phyloP scores from a whole-genome alignment of 2,329 filamentous ascomycete genomes.

The Phaeosphaeria sp. region DNA sequence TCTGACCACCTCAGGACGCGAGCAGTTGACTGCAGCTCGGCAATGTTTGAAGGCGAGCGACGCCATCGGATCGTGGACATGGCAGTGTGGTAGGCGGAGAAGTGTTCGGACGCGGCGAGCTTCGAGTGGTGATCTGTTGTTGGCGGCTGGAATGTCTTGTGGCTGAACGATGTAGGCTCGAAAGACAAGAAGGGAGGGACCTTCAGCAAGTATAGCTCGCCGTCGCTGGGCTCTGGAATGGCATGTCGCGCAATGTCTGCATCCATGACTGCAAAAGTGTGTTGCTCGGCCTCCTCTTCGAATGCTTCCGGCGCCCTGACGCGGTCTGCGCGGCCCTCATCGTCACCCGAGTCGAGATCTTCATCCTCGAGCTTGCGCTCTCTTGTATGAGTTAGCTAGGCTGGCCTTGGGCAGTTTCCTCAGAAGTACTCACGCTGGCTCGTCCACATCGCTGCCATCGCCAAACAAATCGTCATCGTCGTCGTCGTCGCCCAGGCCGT shows the following conservation, averaged over 20 bases:
- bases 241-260: conserved; percentile 72
- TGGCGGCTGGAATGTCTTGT: conserved; percentile 70
- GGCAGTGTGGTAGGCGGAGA: conserved; percentile 68
- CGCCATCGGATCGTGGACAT: conserved; percentile 74
- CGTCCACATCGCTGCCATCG: conserved; percentile 44
- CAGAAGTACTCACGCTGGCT: conserved; percentile 31
- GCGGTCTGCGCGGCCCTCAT: conserved; percentile 69
- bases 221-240: conserved; percentile 73
- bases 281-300: conserved; percentile 59
- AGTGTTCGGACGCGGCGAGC: conserved; percentile 54
- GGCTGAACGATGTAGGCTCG: conserved; percentile 70
- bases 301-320: conserved; percentile 53
- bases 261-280: conserved; percentile 66
- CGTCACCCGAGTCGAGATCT: conserved; percentile 68
- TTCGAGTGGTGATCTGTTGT: conserved; percentile 63
- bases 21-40: conserved; percentile 75
- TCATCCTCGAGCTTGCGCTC: conserved; percentile 65
- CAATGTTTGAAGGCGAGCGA: conserved; percentile 68
- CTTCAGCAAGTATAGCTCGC: conserved; percentile 73
- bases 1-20: conserved; percentile 80
- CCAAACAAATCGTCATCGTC: conserved; percentile 56
- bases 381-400: conserved; percentile 33
- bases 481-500: conserved; percentile 42
- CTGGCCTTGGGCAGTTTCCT: conserved; percentile 42
- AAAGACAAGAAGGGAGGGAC: conserved; percentile 76